A percentile compares a stretch with the other conserved stretches of the same genome.
Conservation (phyloP, 352 stramenopile species). For the Globisporangium abappressorium region DNA sequence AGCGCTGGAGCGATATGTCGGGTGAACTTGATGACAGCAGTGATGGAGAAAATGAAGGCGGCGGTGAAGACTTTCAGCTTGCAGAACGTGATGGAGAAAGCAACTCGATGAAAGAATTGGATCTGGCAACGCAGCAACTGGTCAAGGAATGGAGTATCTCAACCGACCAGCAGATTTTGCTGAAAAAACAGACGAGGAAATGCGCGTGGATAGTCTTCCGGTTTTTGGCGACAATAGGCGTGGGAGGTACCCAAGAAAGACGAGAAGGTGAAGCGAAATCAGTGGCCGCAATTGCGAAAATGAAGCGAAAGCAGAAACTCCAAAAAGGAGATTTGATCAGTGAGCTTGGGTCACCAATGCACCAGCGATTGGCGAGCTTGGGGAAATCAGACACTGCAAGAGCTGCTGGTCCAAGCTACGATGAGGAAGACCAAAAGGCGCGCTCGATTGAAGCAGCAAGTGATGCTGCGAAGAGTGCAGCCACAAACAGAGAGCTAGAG, state of each 20-base stretch:
- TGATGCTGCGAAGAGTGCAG: slow-evolving; percentile 75
- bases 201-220: slow-evolving; percentile 84
- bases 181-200: slow-evolving; percentile 62
- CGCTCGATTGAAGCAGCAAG: slow-evolving; percentile 73
- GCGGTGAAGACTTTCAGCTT: slow-evolving; percentile 20
- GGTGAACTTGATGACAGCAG: slow-evolving; percentile 33
- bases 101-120: not conserved
- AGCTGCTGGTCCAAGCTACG: slow-evolving; percentile 28
- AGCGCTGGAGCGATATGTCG: slow-evolving; percentile 27
- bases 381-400: slow-evolving; percentile 22
- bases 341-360: slow-evolving; percentile 21
- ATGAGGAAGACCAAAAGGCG: slow-evolving; percentile 49
- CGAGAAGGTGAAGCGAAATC: slow-evolving; percentile 70
- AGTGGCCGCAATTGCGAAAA: slow-evolving; percentile 62
- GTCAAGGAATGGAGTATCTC: slow-evolving; percentile 45
- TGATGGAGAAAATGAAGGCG: slow-evolving; percentile 8
- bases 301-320: slow-evolving; percentile 64
- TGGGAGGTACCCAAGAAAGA: slow-evolving; percentile 67
- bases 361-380: slow-evolving; percentile 7
- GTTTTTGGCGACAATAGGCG: slow-evolving; percentile 67
- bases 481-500: slow-evolving; percentile 66
- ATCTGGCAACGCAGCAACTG: slow-evolving; percentile 15
- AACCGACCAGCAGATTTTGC: slow-evolving; percentile 66
- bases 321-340: slow-evolving; percentile 32
- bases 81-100: not conserved